Evolutionary conservation across 2,329 filamentous ascomycete genomes (phyloP), one percentile per base, ranked within the genome.

Genomic region (Arthrobotrys sphaeroides): DNA sequence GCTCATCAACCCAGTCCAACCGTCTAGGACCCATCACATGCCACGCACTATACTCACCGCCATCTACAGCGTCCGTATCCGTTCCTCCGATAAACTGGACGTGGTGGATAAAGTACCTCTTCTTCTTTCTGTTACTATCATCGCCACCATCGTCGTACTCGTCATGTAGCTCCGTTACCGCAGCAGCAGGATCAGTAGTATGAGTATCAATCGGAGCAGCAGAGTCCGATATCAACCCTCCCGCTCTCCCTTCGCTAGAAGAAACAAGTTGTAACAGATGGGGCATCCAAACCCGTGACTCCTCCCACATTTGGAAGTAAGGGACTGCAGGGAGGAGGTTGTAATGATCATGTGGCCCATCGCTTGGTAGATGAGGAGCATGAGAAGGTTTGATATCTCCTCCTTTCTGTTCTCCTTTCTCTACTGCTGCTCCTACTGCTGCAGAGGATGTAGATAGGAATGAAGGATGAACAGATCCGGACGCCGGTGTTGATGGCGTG

Each of bases 271-370:
- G 47, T 24, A 80, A 51, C 16, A 78, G 33, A 13, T 47, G 22
- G 18, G 77, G 75, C n/a, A 80, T 59, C 79, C 79, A 80, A 51
- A 76, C 55, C 10, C 43, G 47, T 49, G 77, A 73, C 51, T 80
- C 78, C 53, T 78, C 78, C 79, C 79, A 80, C 78, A 80, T 79
- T 24, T 76, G 61, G 18, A 74, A 26, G 47, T 78, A 78, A 2
- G 79, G 79, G 33, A 79, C 76, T 24, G 62, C 47, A 18, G 68
- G 65, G 42, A 73, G 43, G 55, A n/a, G n/a, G n/a, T n/a, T n/a
- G n/a, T n/a, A n/a, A n/a, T n/a, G n/a, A n/a, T 62, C 68, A 45
- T 62, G 49, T 60, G 77, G 61, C 10, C 69, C 72, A n/a, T n/a
- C n/a, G 45, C 33, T 20, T 38, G 18, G n/a, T n/a, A n/a, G n/a